phyloP scores from a whole-genome alignment of 352 stramenopile species.

The Plasmopara halstedii region DNA sequence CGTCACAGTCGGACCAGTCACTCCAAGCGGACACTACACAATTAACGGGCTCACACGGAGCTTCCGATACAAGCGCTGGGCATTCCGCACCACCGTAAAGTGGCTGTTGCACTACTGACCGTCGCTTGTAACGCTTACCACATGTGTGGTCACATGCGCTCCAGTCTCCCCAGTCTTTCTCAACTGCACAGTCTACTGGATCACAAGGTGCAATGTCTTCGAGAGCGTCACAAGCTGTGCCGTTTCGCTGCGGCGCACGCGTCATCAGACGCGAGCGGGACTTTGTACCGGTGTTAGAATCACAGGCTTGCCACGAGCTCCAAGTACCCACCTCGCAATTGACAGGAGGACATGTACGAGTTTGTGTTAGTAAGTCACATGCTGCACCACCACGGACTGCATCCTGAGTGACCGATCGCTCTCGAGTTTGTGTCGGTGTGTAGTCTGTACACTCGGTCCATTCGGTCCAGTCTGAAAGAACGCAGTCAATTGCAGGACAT shows the following conservation, averaged over 20 bases:
- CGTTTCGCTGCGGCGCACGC: conserved; percentile 23
- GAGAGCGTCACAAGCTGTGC: conserved; percentile 21
- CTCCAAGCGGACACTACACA: conserved; percentile 34
- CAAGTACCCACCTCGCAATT: conserved; percentile 36
- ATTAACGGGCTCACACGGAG: conserved; percentile 39
- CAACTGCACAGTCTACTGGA: conserved; percentile 34
- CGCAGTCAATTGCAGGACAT: conserved; percentile 48
- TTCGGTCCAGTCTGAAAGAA: conserved; percentile 24
- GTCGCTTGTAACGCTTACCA: conserved; percentile 32
- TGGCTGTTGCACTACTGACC: conserved; percentile 15
- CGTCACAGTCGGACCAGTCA: conserved; percentile 35
- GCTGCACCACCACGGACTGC: conserved; percentile 27
- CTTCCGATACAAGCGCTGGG: conserved; percentile 22
- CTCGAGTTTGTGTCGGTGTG: conserved; percentile 35
- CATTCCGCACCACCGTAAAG: conserved; percentile 30
- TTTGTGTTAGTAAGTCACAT: conserved; percentile 25
- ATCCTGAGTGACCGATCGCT: conserved; percentile 27
- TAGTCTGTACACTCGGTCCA: conserved; percentile 41
- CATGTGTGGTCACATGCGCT: conserved; percentile 31
- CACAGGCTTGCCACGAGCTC: conserved; percentile 23
- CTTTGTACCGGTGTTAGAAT: conserved; percentile 21
- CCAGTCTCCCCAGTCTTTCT: conserved; percentile 35
- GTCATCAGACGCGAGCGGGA: conserved; percentile 13
- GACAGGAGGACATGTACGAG: conserved; percentile 28
- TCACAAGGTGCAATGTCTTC: conserved; percentile 26